Evolutionary conservation across 2,329 filamentous ascomycete species (phyloP), one percentile per base, ranked within the genome.

Genomic region (Alternaria sp.): DNA sequence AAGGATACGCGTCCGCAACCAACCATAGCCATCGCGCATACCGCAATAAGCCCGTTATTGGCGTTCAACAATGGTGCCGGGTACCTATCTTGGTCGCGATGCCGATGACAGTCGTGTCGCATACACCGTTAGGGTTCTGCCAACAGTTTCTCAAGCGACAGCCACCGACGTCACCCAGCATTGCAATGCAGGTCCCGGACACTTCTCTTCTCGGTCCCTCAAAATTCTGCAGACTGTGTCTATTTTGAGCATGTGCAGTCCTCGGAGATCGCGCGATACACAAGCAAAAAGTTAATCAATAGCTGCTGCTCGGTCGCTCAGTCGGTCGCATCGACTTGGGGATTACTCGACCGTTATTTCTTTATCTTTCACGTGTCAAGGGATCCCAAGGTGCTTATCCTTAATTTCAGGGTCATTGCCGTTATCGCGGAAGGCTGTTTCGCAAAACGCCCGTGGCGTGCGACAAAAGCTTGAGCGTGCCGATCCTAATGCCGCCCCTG

Each of bases 401-500:
- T 50, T 51, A 46, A 60, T 60, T 60, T 60, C 52, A 60, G 46
- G 44, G 36, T 27, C 57, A 27, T 6, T 14, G n/a, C 51, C 46
- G 43, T 66, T 64, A 62, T 62, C 64, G 54, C 51, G 51, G 36
- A 27, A 64, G 32, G 36, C 45, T 53, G 64, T 62, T 66, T 61
- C 18, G 40, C 58, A 53, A 53, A 52, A 56, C 44, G 12, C 41
- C 41, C 51, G 28, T 43, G 58, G 58, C 55, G 46, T 49, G 50
- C 44, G 55, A 45, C 41, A 40, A 56, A 59, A 57, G 54, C 59
- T 65, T 63, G 58, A 41, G 41, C 45, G 40, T 34, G 58, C 56
- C 62, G 64, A 66, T 64, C 64, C 56, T 49, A 62, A 61, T 56
- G 57, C 57, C 49, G 56, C 59, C 62, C 61, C 64, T 66, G 61